These are phyloP conservation scores for Geosiphon pyriformis DNA, from an alignment of 192 early-diverging fungal genomes.

Conservation along the genomic window DNA sequence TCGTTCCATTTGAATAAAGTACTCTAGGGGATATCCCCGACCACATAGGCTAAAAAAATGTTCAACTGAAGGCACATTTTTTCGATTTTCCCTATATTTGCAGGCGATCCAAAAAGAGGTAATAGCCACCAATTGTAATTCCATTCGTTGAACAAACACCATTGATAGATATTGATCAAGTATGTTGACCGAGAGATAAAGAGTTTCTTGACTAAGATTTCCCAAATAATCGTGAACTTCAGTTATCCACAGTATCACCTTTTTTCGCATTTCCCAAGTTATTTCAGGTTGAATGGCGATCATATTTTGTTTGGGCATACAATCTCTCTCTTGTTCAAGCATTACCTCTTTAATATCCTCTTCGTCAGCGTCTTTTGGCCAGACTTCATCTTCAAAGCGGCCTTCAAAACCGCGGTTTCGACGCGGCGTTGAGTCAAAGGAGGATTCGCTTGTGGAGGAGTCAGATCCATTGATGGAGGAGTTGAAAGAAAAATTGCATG, in stretches of 20 bases:
- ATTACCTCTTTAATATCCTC: background rate
- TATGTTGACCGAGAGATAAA: background rate
- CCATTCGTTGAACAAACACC: background rate
- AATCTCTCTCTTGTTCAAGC: background rate
- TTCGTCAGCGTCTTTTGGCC: background rate
- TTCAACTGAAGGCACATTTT: background rate
- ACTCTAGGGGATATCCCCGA: background rate
- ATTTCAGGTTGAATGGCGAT: background rate
- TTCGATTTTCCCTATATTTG: background rate
- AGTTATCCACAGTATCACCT: background rate
- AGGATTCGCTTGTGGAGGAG: too few species aligned
- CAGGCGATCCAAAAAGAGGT: background rate
- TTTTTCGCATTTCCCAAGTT: background rate
- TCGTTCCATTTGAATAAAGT: background rate
- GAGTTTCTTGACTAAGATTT: background rate
- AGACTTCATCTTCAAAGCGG: background rate
- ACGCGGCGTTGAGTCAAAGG: too few species aligned
- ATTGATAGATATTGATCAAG: background rate
- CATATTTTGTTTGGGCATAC: background rate
- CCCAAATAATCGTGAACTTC: background rate
- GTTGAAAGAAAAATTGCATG: too few species aligned
- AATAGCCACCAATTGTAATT: background rate
- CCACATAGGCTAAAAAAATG: background rate
- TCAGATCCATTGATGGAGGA: too few species aligned
- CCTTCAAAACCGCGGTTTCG: background rate